phyloP scores from a whole-genome alignment of 108 stramenopile genomes.

The Skeletonema tropicum region DNA sequence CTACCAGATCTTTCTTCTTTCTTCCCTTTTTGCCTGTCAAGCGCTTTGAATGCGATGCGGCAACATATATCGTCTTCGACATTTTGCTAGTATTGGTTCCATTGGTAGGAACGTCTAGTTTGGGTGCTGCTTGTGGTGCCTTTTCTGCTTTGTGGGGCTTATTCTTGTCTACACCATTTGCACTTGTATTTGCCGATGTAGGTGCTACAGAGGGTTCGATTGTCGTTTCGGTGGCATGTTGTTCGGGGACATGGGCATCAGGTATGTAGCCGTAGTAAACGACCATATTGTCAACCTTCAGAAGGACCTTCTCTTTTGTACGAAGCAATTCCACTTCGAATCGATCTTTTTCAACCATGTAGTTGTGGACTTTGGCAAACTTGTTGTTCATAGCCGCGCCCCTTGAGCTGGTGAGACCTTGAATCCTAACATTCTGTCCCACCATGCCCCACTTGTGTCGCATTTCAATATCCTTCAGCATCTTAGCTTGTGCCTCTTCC shows the following conservation, averaged over 20 bases:
- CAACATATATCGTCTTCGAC: slow-evolving; percentile 22
- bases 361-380: slow-evolving; percentile 18
- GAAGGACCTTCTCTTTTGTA: slow-evolving; percentile 22
- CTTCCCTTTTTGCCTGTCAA: slow-evolving; percentile 30
- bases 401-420: slow-evolving; percentile 29
- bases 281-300: slow-evolving; percentile 33
- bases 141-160: background rate
- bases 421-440: slow-evolving; percentile 27
- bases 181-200: background rate
- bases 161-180: background rate
- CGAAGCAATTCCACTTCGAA: slow-evolving; percentile 30
- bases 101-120: background rate
- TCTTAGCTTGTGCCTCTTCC: slow-evolving; percentile 29
- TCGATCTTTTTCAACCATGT: slow-evolving; percentile 30
- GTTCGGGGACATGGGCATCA: background rate
- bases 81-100: background rate
- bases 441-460: slow-evolving; percentile 36
- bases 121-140: slow-evolving; percentile 5
- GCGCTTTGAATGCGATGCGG: slow-evolving; percentile 20
- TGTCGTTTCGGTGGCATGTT: background rate
- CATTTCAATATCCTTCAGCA: slow-evolving; percentile 31
- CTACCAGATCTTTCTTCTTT: slow-evolving; percentile 33
- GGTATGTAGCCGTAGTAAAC: slow-evolving; percentile 26
- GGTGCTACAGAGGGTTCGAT: background rate
- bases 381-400: slow-evolving; percentile 26